These are phyloP conservation scores for Saturnispora sekii DNA, from an alignment of 805 yeast species.

Conservation along the genomic window DNA sequence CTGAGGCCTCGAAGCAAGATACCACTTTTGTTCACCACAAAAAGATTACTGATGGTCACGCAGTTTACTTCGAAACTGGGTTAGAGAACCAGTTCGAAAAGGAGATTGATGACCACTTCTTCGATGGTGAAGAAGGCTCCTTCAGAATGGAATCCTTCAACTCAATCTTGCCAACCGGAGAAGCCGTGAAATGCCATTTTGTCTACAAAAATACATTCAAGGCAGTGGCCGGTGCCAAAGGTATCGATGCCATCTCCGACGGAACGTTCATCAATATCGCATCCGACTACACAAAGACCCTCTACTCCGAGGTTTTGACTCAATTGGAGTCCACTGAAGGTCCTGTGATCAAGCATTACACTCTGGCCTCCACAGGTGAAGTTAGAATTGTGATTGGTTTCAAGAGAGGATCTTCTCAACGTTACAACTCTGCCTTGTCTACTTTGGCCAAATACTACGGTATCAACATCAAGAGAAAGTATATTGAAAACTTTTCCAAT, in stretches of 20 bases:
- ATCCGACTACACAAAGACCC: slow-evolving; percentile 64
- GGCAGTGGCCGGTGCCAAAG: slow-evolving; percentile 19
- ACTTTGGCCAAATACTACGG: slow-evolving; percentile 85
- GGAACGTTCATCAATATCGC: slow-evolving; percentile 67
- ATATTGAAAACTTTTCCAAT: slow-evolving; percentile 87
- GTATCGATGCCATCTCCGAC: slow-evolving; percentile 64
- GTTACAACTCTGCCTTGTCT: slow-evolving; percentile 78
- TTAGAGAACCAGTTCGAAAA: slow-evolving; percentile 46
- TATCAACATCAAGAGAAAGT: slow-evolving; percentile 75
- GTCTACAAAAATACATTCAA: slow-evolving; percentile 65
- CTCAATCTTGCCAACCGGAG: slow-evolving; percentile 48
- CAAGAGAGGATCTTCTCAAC: slow-evolving; percentile 73
- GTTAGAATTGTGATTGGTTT: slow-evolving; percentile 83
- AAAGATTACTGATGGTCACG: slow-evolving; percentile 74
- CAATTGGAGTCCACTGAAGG: slow-evolving; percentile 72
- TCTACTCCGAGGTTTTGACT: slow-evolving; percentile 64
- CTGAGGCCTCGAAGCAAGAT: slow-evolving; percentile 48
- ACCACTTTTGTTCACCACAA: slow-evolving; percentile 58
- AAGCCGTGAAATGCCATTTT: slow-evolving; percentile 54
- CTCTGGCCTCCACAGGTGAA: slow-evolving; percentile 72
- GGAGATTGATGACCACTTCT: slow-evolving; percentile 71
- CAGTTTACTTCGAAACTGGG: slow-evolving; percentile 80
- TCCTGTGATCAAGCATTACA: slow-evolving; percentile 83
- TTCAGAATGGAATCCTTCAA: slow-evolving; percentile 74
- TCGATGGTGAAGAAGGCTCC: slow-evolving; percentile 39